A percentile compares a stretch with the other conserved stretches of the same genome.
Conservation (phyloP, 495 filamentous ascomycete genomes). For the Letharia columbiana region DNA sequence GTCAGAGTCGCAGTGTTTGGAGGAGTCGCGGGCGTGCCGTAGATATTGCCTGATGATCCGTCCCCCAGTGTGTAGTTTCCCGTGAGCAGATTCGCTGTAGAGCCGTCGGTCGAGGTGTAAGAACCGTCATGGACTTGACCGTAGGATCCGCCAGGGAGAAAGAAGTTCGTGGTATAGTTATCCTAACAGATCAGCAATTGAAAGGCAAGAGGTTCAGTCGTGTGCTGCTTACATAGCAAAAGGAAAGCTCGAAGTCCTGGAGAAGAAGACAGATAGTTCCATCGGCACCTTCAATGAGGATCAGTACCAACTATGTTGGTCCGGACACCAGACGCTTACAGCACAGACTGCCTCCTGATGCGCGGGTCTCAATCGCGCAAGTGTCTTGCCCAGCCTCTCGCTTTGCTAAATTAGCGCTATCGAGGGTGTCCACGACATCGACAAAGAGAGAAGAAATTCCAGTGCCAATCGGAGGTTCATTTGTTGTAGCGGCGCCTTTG, state of each 20-base stretch:
- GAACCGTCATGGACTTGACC: slow-evolving; percentile 32
- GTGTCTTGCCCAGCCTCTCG: slow-evolving; percentile 9
- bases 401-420: slow-evolving; percentile 23
- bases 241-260: slow-evolving; percentile 27
- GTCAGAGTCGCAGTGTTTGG: slow-evolving; percentile 33
- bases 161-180: slow-evolving; percentile 37
- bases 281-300: slow-evolving; percentile 18
- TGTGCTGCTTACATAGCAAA: slow-evolving; percentile 28
- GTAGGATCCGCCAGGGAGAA: slow-evolving; percentile 34
- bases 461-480: slow-evolving; percentile 26
- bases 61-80: slow-evolving; percentile 32
- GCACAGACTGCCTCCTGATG: slow-evolving; percentile 23
- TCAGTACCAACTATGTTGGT: slow-evolving; percentile 1
- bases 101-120: slow-evolving; percentile 28
- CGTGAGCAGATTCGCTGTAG: slow-evolving; percentile 30
- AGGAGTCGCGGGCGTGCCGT: slow-evolving; percentile 25
- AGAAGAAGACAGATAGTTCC: slow-evolving; percentile 30
- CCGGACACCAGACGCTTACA: slow-evolving; percentile 13
- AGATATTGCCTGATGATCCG: slow-evolving; percentile 34
- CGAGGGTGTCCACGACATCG: slow-evolving; percentile 28
- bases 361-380: slow-evolving; percentile 10
- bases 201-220: not conserved
- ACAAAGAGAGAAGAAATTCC: slow-evolving; percentile 26
- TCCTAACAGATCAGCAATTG: slow-evolving; percentile 24
- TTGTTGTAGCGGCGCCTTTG: slow-evolving; percentile 26